Evolutionary conservation across 371 early-diverging fungal genomes (phyloP).

Genomic region (Haplosporangium sp.): DNA sequence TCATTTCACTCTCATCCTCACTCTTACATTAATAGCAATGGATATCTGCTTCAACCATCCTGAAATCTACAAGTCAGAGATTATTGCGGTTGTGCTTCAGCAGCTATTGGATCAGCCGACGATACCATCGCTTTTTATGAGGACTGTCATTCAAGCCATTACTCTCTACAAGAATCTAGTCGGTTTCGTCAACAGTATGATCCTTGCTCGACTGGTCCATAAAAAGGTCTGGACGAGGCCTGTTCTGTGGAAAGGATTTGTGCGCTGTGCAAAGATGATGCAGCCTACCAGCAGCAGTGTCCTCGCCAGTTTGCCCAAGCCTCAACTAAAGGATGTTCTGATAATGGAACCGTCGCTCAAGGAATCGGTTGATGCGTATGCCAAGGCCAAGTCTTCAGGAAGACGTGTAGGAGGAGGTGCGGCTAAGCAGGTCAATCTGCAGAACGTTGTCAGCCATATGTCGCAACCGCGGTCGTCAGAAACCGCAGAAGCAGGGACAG

Average conservation of each 20-base stretch:
- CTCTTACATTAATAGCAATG: constrained; percentile 59
- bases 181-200: constrained; percentile 64
- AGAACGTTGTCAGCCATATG: constrained; percentile 18
- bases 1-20: not conserved
- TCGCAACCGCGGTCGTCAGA: not conserved
- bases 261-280: constrained; percentile 71
- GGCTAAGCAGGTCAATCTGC: constrained; percentile 47
- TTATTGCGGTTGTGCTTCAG: constrained; percentile 72
- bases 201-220: constrained; percentile 69
- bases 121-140: constrained; percentile 79
- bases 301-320: constrained; percentile 66
- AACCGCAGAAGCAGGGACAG: not conserved
- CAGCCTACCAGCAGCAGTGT: constrained; percentile 64
- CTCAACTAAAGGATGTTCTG: constrained; percentile 70
- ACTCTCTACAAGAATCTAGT: constrained; percentile 67
- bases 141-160: constrained; percentile 81
- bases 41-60: constrained; percentile 76
- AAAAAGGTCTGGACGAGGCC: constrained; percentile 78
- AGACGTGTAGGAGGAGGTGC: constrained; percentile 50
- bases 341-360: constrained; percentile 61
- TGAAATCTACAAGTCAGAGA: constrained; percentile 74
- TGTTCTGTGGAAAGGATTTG: constrained; percentile 84
- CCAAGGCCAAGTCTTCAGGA: constrained; percentile 50
- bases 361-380: constrained; percentile 61
- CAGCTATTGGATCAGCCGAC: constrained; percentile 73